phyloP scores from a whole-genome alignment of 495 filamentous ascomycete species.

The Hypoxylon lenormandii region DNA sequence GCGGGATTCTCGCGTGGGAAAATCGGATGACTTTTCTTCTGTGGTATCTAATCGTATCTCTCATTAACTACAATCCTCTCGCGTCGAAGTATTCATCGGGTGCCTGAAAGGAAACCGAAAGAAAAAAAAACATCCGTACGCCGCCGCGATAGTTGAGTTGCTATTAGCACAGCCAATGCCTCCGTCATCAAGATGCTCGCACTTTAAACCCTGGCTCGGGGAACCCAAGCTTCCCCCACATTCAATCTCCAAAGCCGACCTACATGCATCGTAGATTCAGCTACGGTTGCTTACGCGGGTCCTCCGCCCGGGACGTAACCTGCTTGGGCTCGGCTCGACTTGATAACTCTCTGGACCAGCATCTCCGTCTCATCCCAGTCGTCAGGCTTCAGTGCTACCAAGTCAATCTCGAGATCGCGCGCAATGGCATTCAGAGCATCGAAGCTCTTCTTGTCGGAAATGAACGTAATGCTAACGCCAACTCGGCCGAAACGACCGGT shows the following conservation, averaged over 20 bases:
- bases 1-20: constrained; percentile 12
- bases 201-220: not conserved
- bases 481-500: constrained; percentile 97
- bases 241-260: constrained; percentile 10
- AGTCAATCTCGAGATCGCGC: constrained; percentile 70
- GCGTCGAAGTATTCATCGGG: constrained; percentile 21
- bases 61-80: constrained; percentile 41
- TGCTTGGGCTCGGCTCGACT: constrained; percentile 76
- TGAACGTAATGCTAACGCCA: constrained; percentile 93
- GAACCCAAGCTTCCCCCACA: constrained; percentile 2
- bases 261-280: too few species aligned
- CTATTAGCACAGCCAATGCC: constrained; percentile 2
- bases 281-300: constrained; percentile 3
- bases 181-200: constrained; percentile 10
- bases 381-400: constrained; percentile 63
- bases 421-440: constrained; percentile 79
- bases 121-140: not conserved
- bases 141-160: too few species aligned
- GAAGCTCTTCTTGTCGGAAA: constrained; percentile 82
- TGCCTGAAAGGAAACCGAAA: constrained; percentile 2
- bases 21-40: constrained; percentile 23
- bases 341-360: constrained; percentile 83
- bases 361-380: constrained; percentile 92
- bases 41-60: constrained; percentile 42
- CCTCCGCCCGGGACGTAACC: constrained; percentile 63